Evolutionary conservation across 352 stramenopile genomes (phyloP), one percentile per base, ranked within the genome.

Genomic region (Globisporangium paddicum): DNA sequence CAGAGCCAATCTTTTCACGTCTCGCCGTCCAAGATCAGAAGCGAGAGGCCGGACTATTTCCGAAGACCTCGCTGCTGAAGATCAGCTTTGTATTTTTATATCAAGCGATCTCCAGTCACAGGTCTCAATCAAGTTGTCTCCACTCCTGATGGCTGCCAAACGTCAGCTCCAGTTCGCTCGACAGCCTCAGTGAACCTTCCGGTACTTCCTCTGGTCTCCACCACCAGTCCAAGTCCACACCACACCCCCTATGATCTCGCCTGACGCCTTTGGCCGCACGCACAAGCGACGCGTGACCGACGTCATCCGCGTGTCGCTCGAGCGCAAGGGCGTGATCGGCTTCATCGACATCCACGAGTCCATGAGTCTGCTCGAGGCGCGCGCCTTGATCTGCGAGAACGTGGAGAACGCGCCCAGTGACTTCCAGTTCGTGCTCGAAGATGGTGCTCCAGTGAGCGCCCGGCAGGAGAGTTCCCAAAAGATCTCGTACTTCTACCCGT

Each of bases 341-440:
- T 92, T 90, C 45, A 92, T 92, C 42, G 72, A 90, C 48, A 75
- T 86, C 38, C 64, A 85, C 42, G 76, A 88, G 21, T 64, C 49
- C 38, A 89, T 88, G 77, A 89, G 66, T 30, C 53, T 91, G 23
- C 53, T 77, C 0, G 78, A 87, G 30, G 82, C 79, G 10, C 79
- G 82, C 10, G 64, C 68, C 14, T 62, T 85, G 32, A 89, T 91
- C 59, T 74, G 61, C 60, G 75, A 89, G 46, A 89, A 86, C 47
- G 77, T 91, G 11, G 82, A 91, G 44, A 71, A 89, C 38, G 76
- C 75, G 1, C 79, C 82, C 7, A 47, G 38, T 21, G 76, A 86
- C 34, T 89, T 91, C 60, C 79, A 89, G 58, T 91, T 89, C 55
- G 60, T 91, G 21, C 59, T 89, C n/a, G 77, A 89, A 57, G 74